phyloP scores from a whole-genome alignment of 495 filamentous ascomycete species.

The Trichoderma orchidacearum region DNA sequence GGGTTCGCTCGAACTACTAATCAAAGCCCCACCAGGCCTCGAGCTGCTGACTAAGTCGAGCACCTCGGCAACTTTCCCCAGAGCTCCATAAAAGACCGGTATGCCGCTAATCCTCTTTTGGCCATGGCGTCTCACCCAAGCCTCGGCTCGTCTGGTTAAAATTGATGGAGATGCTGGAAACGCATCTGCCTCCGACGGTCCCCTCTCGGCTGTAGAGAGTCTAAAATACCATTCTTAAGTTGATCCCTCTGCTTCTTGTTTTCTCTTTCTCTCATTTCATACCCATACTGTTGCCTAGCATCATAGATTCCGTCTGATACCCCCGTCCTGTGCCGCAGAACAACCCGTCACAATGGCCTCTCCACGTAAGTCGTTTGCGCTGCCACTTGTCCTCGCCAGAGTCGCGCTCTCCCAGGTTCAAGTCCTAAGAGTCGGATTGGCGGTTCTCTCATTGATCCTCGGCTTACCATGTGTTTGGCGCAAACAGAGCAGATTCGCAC shows the following conservation, averaged over 20 bases:
- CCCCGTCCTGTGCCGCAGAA: conserved; percentile 1
- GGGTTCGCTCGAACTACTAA: no score
- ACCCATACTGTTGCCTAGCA: not conserved
- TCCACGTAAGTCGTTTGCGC: conserved; percentile 47
- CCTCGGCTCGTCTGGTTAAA: not conserved
- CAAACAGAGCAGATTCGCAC: conserved; percentile 71
- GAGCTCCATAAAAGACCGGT: not conserved
- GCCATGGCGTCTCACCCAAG: not conserved
- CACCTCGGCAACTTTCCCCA: conserved; percentile 6
- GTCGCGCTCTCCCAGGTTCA: not conserved
- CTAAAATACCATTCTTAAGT: not conserved
- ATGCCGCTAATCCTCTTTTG: not conserved
- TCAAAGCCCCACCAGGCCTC: no score
- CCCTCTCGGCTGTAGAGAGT: not conserved
- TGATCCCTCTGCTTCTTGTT: not conserved
- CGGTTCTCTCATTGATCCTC: no score
- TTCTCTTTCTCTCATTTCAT: conserved; percentile 3
- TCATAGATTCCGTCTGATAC: not conserved
- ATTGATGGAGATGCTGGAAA: not conserved
- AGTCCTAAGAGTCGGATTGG: no score
- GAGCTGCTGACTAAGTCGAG: not conserved
- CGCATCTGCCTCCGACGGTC: not conserved
- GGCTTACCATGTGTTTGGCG: conserved; percentile 11
- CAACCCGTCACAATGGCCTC: conserved; percentile 52
- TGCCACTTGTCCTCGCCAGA: conserved; percentile 2